Base-by-base conservation (phyloP, 2,329 filamentous ascomycete species). In the Penicillium vulpinum region DNA sequence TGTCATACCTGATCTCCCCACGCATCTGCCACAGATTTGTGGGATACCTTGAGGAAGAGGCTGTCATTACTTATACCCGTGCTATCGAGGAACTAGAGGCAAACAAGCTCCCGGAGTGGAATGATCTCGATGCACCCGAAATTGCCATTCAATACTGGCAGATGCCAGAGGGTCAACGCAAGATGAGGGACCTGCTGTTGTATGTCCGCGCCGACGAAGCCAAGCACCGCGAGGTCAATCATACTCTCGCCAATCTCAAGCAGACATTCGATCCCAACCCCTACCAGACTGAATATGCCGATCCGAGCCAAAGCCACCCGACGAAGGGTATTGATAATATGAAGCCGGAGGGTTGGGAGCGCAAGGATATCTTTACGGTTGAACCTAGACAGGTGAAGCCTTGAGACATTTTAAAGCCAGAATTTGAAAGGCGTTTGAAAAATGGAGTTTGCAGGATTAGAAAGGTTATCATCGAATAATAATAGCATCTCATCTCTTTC, bases 21-120 rank as follows among this genome's bases (percentile, higher is more conserved):
- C 86, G 88, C 59, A 93, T 91, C 61, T 93, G 90, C 69, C 94
- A 99, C 75, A 88, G 94, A 43, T 97, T 99, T 74, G 92, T 97
- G 51, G 94, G 92, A 2, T 97, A 97, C 67, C 85, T 99, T 13
- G 94, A 99, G 75, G 94, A 99, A 74, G 94, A 99, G 75, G 94
- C 94, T 9, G 93, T 97, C 1, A 84, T 96, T 70, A 99, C 94
- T 0, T 99, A 99, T 78, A 94, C 91, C 0, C 87, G 92, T 48
- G 90, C 91, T 59, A 89, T 97, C 67, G 81, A 86, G 63, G 94
- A 97, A 70, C 84, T 99, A 24, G 92, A 97, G 57, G 82, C 83
- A 3, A 93, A 93, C n/a, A 84, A 85, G 57, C 79, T 97, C 15
- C 92, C 92, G 0, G 86, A 86, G 66, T 99, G 94, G 92, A 80